phyloP scores from a whole-genome alignment of 2,329 filamentous ascomycete genomes.

The Phaeosphaeria sp. region DNA sequence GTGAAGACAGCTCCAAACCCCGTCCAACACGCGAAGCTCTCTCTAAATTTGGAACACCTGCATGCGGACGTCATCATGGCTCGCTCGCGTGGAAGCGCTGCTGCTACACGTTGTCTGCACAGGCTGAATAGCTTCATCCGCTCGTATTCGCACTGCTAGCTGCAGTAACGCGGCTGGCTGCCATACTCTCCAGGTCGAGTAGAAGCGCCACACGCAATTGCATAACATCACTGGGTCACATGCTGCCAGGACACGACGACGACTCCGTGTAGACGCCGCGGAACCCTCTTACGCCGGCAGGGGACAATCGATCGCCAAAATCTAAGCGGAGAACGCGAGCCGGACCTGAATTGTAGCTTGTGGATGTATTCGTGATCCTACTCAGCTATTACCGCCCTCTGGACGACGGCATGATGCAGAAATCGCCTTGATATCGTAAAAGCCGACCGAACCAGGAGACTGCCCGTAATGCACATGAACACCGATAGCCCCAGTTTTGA shows the following conservation, averaged over 20 bases:
- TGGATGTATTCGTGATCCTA: slow-evolving; percentile 45
- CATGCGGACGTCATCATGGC: background rate
- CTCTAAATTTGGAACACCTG: background rate
- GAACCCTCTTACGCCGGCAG: no score
- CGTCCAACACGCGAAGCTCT: background rate
- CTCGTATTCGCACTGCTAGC: background rate
- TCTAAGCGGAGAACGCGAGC: background rate
- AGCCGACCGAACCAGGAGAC: slow-evolving; percentile 47
- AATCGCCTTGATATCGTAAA: slow-evolving; percentile 48
- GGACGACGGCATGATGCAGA: slow-evolving; percentile 41
- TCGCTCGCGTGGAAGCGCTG: background rate
- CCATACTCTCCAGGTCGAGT: background rate
- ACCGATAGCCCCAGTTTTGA: slow-evolving; percentile 49
- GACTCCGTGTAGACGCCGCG: no score
- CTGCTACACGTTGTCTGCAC: background rate
- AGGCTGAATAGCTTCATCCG: background rate
- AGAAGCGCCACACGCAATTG: background rate
- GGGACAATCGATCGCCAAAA: no score
- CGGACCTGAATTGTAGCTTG: slow-evolving; percentile 30
- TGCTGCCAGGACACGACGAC: background rate
- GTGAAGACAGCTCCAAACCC: background rate
- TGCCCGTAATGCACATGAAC: slow-evolving; percentile 52
- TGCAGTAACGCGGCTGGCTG: background rate
- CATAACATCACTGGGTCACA: background rate
- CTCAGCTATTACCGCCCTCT: slow-evolving; percentile 40